A percentile compares a stretch with the other conserved stretches of the same genome.
phyloP scores from a whole-genome alignment of 2,329 filamentous ascomycete species.

The Knufia petricola region DNA sequence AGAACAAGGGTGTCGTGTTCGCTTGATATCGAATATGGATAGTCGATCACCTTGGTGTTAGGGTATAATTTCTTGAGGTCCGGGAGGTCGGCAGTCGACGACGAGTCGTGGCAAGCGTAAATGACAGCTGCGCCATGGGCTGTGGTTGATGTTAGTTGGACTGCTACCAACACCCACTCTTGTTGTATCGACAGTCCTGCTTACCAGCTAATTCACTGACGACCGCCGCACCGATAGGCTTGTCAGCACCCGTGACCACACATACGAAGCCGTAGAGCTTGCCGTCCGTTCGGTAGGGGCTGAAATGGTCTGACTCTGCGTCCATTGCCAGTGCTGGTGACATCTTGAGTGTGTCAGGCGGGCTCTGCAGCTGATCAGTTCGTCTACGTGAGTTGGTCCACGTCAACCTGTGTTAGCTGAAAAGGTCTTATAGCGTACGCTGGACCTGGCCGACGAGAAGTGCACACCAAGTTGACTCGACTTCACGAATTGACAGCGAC shows the following conservation, averaged over 20 bases:
- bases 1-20: constrained; percentile 52
- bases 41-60: constrained; percentile 52
- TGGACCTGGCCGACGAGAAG: no score
- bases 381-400: not conserved
- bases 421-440: no score
- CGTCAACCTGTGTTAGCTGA: not conserved
- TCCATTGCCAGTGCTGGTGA: constrained; percentile 17
- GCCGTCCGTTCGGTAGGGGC: constrained; percentile 48
- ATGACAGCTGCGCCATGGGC: constrained; percentile 57
- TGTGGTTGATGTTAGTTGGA: constrained; percentile 22
- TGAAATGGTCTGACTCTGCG: constrained; percentile 41
- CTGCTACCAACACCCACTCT: not conserved
- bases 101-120: constrained; percentile 33
- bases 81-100: constrained; percentile 27
- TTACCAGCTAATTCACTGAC: constrained; percentile 46
- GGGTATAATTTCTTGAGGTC: constrained; percentile 37
- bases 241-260: constrained; percentile 53
- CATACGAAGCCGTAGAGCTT: constrained; percentile 57
- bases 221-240: constrained; percentile 52
- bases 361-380: not conserved
- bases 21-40: constrained; percentile 49
- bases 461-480: no score
- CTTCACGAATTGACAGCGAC: not conserved
- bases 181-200: constrained; percentile 27
- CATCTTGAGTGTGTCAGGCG: constrained; percentile 9